Evolutionary conservation across 2,329 filamentous ascomycete genomes (phyloP), one percentile per base, ranked within the genome.

Genomic region (Mycosphaerella sp.): DNA sequence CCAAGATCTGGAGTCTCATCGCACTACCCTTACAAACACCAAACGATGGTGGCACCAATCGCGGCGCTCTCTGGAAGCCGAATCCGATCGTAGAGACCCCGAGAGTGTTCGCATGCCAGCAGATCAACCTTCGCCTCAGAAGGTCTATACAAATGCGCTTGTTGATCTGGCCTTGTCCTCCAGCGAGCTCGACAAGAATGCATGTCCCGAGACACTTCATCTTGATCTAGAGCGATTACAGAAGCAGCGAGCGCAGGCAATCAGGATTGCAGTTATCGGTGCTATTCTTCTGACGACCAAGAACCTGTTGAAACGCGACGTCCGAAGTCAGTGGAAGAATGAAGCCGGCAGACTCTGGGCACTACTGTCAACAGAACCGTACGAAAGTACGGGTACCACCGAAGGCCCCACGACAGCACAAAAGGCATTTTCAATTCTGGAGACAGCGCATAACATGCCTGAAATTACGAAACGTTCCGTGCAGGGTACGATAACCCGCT

Each of bases 301-400:
- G 73, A 91, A 89, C 60, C 74, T 91, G 6, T 77, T 93, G 28
- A 90, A 89, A 70, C 81, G 87, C 13, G 87, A 91, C 63, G 85
- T 89, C 3, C 81, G 87, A 40, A 79, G 79, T 10, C 81, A 85
- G 16, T 93, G 87, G 87, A 87, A 84, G 68, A 79, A 75, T 18
- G 85, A 90, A 68, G 85, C 86, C 0, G 73, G 75, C 2, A 81
- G 86, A n/a, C 80, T 90, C 57, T 80, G 85, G 73, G 71, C 79
- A 1, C 79, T 87, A 0, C 77, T 90, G 9, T 83, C 85, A 57
- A 78, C 75, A 37, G 71, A 77, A 2, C 75, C 75, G 2, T 79
- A 81, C 37, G 72, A 77, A 12, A 48, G 17, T 21, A 16, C 37
- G 45, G n/a, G 17, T 9, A 77, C 75, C 10, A 35, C 49, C 2